Base-by-base conservation (phyloP, 306 rosid genomes). In the Cercis canadensis region DNA sequence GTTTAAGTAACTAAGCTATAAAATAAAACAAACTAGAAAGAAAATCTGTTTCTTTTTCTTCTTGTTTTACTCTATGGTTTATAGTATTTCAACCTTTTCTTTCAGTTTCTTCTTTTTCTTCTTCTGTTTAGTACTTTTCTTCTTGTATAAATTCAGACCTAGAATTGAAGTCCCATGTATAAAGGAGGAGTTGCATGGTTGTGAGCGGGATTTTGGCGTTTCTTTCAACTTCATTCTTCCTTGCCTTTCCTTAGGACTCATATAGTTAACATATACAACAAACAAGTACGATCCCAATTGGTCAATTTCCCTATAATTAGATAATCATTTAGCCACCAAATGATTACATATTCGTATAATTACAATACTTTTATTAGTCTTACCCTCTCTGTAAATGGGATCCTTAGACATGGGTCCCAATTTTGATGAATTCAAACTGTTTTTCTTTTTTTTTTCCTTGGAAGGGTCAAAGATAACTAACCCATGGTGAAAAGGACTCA, bases 191-290 rank as follows among this genome's bases (percentile, higher is more conserved):
- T 69, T 81, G 86, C 87, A 79, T 84, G 85, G 83, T 87, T 84
- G 81, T 85, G 82, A 82, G 87, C 53, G 80, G 43, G 36, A 61
- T 73, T 76, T 83, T 85, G 87, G 82, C 83, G 76, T 78, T 83
- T 81, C 80, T 62, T 57, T 58, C 19, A 24, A 29, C 40, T 31
- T 39, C 3, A 0, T 37, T 6, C 34, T 46, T 51, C 55, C 72
- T 75, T 55, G 37, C 76, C 64, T 17, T 58, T 43, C 3, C n/a
- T 68, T 29, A 56, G 15, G 59, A 19, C 62, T 58, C 39, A 41
- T 13, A 45, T 13, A 45, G 57, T 57, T 71, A 65, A 65, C 73
- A 74, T 41, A 57, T 57, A 60, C 47, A 81, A 74, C 78, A 81
- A 78, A 77, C 2, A 50, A 73, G 87, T 78, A 86, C 72, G 62